Evolutionary conservation across 805 yeast species (phyloP).

Genomic region (Cyberlindnera mycetangii): DNA sequence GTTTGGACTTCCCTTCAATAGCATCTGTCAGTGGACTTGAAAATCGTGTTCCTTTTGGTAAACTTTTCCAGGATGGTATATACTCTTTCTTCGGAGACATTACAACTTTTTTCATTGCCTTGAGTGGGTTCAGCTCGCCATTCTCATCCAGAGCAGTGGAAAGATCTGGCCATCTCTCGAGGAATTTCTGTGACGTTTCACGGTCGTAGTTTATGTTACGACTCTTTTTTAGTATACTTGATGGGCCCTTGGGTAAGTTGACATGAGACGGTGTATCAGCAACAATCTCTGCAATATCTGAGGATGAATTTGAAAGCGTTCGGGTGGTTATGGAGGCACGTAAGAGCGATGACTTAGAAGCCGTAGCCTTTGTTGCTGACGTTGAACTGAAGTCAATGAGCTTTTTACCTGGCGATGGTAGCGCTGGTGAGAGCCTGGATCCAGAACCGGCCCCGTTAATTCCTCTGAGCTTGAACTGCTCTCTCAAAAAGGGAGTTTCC

Average conservation of each 20-base stretch:
- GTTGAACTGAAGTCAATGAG: conserved; percentile 9
- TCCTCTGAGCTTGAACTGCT: conserved; percentile 11
- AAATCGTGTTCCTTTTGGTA: conserved; percentile 13
- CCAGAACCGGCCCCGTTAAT: background rate
- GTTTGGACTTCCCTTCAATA: conserved; percentile 18
- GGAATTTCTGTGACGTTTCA: conserved; percentile 19
- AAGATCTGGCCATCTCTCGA: conserved; percentile 23
- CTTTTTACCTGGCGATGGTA: conserved; percentile 16
- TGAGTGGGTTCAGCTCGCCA: conserved; percentile 33
- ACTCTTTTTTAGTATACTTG: conserved; percentile 26
- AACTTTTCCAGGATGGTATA: conserved; percentile 6
- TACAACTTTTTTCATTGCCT: conserved; percentile 31
- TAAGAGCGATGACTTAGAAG: conserved; percentile 4
- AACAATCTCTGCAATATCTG: conserved; percentile 2
- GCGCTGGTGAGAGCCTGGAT: conserved; percentile 12
- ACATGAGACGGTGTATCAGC: conserved; percentile 14
- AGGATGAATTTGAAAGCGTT: background rate
- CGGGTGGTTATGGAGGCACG: conserved; percentile 10
- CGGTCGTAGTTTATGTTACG: conserved; percentile 19
- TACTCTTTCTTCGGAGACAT: conserved; percentile 35
- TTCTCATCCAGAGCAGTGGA: conserved; percentile 21
- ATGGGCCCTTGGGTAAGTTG: conserved; percentile 12
- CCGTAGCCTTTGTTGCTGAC: background rate
- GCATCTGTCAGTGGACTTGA: conserved; percentile 27
- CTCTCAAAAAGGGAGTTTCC: conserved; percentile 25